Base-by-base conservation (phyloP, 768 basidiomycete genomes). In the Filobasidium floriforme region DNA sequence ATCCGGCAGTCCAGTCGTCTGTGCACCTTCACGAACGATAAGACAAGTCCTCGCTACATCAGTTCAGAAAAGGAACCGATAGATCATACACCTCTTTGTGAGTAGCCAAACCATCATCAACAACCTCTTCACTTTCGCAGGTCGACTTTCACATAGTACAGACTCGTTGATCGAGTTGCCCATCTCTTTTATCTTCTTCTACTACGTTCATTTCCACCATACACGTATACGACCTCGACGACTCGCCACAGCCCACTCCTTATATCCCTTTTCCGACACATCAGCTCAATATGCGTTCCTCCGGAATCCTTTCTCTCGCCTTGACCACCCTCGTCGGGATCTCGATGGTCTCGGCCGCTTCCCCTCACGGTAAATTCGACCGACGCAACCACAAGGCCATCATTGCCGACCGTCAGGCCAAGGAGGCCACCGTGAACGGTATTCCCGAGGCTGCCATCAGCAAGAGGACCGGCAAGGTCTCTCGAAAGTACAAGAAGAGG, bases 401-500 rank as follows among this genome's bases (percentile, higher is more conserved):
- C 15, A 32, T 57, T 28, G 54, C 54, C 26, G 54, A 57, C 12
- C 22, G 54, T 26, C 54, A 57, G 54, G 22, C 46, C 46, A 49
- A 14, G 46, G 46, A 49, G 46, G 46, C 46, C 12, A 22, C 46
- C 22, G 46, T 49, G 15, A 49, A 49, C 46, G 46, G 22, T 15
- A 22, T 49, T 22, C 22, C 46, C 18, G 46, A 49, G 4, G 46
- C 5, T 15, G 24, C 6, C 22, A 57, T 24, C 24, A 57, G n/a
- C 18, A 57, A 57, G 54, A 57, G 29, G 54, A 24, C 12, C 24
- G 54, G 54, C 46, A 49, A 49, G 46, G 46, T 49, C 15, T 57
- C 22, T 57, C 22, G 24, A 51, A 51, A 51, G 46, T 19, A 51
- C 46, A 61, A 40, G 60, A 61, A 61, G 60, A 61, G 41, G 57